phyloP scores from a whole-genome alignment of 2,329 filamentous ascomycete species.

The Aureobasidium melanogenum region DNA sequence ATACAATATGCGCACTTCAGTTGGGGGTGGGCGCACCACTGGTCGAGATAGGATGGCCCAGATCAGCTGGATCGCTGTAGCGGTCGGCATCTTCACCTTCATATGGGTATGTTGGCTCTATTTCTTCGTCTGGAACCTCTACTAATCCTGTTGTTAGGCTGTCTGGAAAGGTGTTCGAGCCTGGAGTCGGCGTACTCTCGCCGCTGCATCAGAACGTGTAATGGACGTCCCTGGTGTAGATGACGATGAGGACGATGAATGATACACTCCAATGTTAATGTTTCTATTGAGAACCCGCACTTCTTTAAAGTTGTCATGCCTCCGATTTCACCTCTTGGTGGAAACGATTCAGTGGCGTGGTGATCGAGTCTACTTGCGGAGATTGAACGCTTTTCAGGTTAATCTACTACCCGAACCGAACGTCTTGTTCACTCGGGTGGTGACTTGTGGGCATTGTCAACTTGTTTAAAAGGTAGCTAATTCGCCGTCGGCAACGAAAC shows the following conservation, averaged over 20 bases:
- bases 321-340: conserved; percentile 39
- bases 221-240: conserved; percentile 67
- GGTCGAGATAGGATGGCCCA: conserved; percentile 71
- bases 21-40: conserved; percentile 45
- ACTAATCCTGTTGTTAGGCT: conserved; percentile 40
- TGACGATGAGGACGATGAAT: conserved; percentile 43
- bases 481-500: conserved; percentile 11
- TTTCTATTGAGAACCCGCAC: conserved; percentile 47
- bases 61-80: conserved; percentile 68
- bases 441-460: conserved; percentile 8
- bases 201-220: conserved; percentile 69
- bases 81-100: conserved; percentile 73
- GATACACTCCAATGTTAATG: not conserved
- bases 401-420: conserved; percentile 2
- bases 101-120: conserved; percentile 51
- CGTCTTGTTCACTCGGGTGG: conserved; percentile 14
- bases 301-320: conserved; percentile 88
- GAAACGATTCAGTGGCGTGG: conserved; percentile 60
- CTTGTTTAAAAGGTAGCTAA: conserved; percentile 10
- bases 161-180: conserved; percentile 75
- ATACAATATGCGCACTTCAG: conserved; percentile 60
- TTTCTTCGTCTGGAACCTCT: not conserved
- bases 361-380: conserved; percentile 96
- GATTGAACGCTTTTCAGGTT: conserved; percentile 38
- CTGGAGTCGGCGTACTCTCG: conserved; percentile 63